These are phyloP conservation scores for Neurospora intermedia DNA, from an alignment of 495 filamentous ascomycete genomes.

Conservation along the genomic window DNA sequence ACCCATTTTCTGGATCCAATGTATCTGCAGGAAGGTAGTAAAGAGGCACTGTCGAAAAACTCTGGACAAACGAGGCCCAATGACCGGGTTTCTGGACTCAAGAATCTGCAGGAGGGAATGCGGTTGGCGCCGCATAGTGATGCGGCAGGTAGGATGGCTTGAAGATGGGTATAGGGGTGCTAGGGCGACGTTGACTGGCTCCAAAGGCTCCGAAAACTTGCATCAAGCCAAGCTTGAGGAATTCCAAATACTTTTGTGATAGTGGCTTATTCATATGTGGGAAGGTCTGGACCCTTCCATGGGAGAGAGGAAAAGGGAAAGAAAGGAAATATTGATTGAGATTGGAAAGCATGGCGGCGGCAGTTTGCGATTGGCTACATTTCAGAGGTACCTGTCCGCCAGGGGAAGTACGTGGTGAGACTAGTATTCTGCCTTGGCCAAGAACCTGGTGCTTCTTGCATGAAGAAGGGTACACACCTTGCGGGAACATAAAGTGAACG, in stretches of 20 bases:
- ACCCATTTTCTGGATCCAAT: too few relatives aligned
- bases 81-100: neutral
- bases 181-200: neutral
- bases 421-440: neutral
- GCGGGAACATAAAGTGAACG: neutral
- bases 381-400: too few relatives aligned
- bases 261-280: neutral
- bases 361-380: neutral
- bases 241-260: neutral
- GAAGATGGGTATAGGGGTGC: neutral
- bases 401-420: neutral
- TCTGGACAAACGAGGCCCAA: neutral
- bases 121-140: neutral
- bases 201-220: neutral
- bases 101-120: neutral
- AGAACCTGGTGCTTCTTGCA: neutral
- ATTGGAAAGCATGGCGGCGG: neutral
- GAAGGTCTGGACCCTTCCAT: neutral
- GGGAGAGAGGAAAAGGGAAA: neutral
- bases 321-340: neutral
- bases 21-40: neutral
- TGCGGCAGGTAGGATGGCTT: neutral
- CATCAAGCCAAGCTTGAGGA: neutral
- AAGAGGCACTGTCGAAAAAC: neutral
- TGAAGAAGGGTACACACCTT: neutral